phyloP scores from a whole-genome alignment of 495 filamentous ascomycete species.

The Aspergillus cavernicola region DNA sequence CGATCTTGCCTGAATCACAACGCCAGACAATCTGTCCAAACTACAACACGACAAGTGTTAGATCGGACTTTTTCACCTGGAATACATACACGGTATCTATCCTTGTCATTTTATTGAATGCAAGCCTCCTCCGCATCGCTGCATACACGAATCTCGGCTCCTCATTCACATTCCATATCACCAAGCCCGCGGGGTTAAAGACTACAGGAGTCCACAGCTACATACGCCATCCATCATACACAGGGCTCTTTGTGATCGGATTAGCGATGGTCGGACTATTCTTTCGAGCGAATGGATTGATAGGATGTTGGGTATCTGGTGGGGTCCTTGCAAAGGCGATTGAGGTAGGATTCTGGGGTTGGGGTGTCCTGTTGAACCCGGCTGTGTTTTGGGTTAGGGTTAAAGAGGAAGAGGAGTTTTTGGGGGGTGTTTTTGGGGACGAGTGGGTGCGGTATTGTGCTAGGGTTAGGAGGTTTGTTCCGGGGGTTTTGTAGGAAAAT shows the following conservation, averaged over 20 bases:
- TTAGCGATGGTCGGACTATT: not conserved
- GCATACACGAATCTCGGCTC: not conserved
- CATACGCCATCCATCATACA: constrained; percentile 1
- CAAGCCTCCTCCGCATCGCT: not conserved
- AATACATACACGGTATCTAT: not conserved
- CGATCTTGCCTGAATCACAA: not conserved
- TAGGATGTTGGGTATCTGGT: not conserved
- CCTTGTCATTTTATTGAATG: not conserved
- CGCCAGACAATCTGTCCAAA: not conserved
- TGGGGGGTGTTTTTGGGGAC: not conserved
- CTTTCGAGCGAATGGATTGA: not conserved
- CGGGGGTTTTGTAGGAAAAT: not conserved
- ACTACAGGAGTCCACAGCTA: not conserved
- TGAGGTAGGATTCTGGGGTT: not conserved
- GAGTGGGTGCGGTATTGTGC: not conserved
- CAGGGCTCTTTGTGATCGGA: not conserved
- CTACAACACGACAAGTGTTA: not conserved
- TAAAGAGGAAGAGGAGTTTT: not conserved
- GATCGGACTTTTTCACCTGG: not conserved
- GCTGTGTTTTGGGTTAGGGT: not conserved
- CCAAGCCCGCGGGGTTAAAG: not conserved
- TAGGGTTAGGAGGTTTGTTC: not conserved
- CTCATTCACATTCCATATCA: constrained; percentile 5
- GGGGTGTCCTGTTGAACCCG: not conserved
- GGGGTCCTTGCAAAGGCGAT: not conserved